These are phyloP conservation scores for Mycothermus thermophilus DNA, from an alignment of 495 filamentous ascomycete genomes.

Conservation along the genomic window DNA sequence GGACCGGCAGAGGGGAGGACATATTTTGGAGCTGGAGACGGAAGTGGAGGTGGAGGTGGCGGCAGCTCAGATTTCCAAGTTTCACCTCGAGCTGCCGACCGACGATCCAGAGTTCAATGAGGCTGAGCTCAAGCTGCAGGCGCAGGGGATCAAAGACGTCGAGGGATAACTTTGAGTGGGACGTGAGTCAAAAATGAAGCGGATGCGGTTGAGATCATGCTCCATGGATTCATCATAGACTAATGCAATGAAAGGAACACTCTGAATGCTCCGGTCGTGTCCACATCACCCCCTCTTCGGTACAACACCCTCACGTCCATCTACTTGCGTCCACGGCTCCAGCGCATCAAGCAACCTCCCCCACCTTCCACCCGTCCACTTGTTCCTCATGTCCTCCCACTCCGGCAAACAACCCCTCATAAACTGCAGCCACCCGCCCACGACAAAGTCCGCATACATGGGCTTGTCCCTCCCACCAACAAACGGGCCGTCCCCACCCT, in stretches of 20 bases:
- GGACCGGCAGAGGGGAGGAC: conserved; percentile 30
- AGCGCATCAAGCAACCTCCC: conserved; percentile 34
- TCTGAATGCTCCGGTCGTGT: too few species aligned
- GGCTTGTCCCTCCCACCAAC: conserved; percentile 31
- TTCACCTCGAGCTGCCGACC: conserved; percentile 27
- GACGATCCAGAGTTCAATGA: conserved; percentile 29
- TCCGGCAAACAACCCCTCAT: conserved; percentile 26
- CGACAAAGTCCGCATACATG: conserved; percentile 48
- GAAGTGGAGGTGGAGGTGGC: conserved; percentile 23
- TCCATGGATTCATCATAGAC: too few species aligned
- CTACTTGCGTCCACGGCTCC: too few species aligned
- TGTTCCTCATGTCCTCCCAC: conserved; percentile 37
- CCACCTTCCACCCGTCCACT: conserved; percentile 40
- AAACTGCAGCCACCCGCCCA: conserved; percentile 48
- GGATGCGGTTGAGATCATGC: too few species aligned
- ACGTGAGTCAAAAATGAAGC: not conserved
- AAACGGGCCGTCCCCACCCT: conserved; percentile 30
- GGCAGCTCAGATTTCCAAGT: conserved; percentile 18
- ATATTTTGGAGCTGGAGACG: conserved; percentile 33
- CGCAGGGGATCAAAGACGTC: conserved; percentile 17
- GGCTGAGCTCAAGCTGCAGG: conserved; percentile 25
- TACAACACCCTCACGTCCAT: too few species aligned
- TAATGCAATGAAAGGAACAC: too few species aligned
- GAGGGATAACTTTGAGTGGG: conserved; percentile 13
- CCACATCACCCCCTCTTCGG: too few species aligned